phyloP scores from a whole-genome alignment of 352 stramenopile species.

The Phytophthora cryptogea region DNA sequence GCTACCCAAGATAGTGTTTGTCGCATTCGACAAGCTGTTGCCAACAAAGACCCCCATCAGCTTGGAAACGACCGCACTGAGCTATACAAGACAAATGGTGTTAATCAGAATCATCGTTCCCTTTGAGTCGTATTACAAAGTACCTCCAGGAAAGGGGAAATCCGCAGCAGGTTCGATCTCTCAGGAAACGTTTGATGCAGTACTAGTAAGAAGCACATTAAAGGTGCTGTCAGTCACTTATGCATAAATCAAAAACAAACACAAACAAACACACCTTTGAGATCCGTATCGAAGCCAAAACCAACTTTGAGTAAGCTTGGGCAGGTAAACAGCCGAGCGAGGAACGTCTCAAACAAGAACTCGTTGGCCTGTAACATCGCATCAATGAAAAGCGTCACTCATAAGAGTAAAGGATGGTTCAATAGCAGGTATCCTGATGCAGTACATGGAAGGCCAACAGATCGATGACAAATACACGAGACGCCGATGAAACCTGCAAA shows the following conservation, averaged over 20 bases:
- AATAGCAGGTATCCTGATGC: not conserved
- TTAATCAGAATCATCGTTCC: not conserved
- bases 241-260: not conserved
- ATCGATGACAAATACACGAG: constrained; percentile 63
- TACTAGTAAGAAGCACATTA: constrained; percentile 29
- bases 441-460: constrained; percentile 61
- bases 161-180: constrained; percentile 31
- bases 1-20: constrained; percentile 46
- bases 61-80: constrained; percentile 46
- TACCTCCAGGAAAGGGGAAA: constrained; percentile 61
- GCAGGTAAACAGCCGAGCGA: constrained; percentile 44
- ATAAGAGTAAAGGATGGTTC: not conserved
- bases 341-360: constrained; percentile 55
- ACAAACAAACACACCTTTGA: constrained; percentile 51
- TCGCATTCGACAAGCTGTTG: constrained; percentile 67
- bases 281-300: constrained; percentile 73
- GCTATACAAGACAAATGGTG: constrained; percentile 17
- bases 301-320: constrained; percentile 53
- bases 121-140: not conserved
- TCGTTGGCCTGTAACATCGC: constrained; percentile 35
- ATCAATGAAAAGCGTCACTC: not conserved
- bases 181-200: constrained; percentile 77
- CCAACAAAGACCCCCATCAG: constrained; percentile 38
- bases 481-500: constrained; percentile 57
- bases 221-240: not conserved